Evolutionary conservation across 139 green algal species (phyloP), one percentile per base, ranked within the genome.

Genomic region (Diplosphaera chodatii): DNA sequence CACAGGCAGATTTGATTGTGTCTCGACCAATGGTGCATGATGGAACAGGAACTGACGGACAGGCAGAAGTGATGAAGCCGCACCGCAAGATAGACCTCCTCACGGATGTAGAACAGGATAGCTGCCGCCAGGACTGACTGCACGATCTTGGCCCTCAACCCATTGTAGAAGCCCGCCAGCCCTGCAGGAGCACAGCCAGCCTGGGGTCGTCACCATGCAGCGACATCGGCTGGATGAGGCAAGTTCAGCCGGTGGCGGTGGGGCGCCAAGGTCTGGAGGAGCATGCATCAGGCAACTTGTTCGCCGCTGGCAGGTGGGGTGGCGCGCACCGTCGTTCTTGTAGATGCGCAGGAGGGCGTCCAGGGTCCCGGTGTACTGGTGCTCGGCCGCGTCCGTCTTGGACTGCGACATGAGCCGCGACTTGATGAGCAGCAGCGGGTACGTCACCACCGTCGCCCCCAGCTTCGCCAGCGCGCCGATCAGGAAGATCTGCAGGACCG

Each of bases 371-470:
- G n/a, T 65, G 80, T 94, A 93, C 28, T 79, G 74, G 23, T 74
- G 78, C n/a, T 87, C 82, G n/a, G 64, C 18, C 67, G 73, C 1
- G 86, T 89, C 69, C 78, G 72, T 59, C 78, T 81, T 34, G 66
- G 33, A 29, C 77, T 74, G 32, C 37, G 68, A 72, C 55, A 92
- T 87, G 74, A 96, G 78, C 27, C 90, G 72, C 56, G 82, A 85
- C 83, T 98, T 98, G 68, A 98, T 83, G 40, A 96, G 82, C 63
- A 97, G 83, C 81, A 99, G 73, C 2, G 94, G 94, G 76, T 98
- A 99, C 1, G 94, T 99, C 20, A 89, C 64, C 55, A 98, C 64
- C 18, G 94, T 98, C 20, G 94, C 91, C 0, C 91, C 91, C 40
- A 96, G 74, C 87, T 98, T 99, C 48, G 94, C 91, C 34, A 96